Evolutionary conservation across 352 stramenopile species (phyloP).

Genomic region (Pilasporangium apinafurcum): DNA sequence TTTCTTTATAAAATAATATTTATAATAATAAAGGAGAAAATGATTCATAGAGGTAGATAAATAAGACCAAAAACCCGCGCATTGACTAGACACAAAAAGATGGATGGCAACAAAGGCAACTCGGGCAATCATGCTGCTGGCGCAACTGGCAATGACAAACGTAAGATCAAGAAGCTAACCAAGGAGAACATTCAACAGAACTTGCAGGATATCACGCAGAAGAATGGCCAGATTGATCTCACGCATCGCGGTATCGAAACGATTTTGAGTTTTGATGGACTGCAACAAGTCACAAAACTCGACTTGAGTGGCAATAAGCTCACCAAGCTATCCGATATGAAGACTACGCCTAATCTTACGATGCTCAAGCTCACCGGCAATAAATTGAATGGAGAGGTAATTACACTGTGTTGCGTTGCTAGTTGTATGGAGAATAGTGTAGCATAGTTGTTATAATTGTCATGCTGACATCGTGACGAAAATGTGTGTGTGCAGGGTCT

Average conservation of each 20-base stretch:
- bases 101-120: too few species aligned
- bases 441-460: too few species aligned
- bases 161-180: slow-evolving; percentile 87
- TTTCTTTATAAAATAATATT: too few species aligned
- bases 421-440: background rate
- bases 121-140: too few species aligned
- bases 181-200: slow-evolving; percentile 66
- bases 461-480: too few species aligned
- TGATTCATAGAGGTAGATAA: too few species aligned
- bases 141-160: slow-evolving; percentile 22
- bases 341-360: slow-evolving; percentile 45
- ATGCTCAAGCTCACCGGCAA: slow-evolving; percentile 81
- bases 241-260: slow-evolving; percentile 67
- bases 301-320: slow-evolving; percentile 85
- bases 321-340: slow-evolving; percentile 72
- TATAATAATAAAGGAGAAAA: too few species aligned
- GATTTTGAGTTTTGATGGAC: slow-evolving; percentile 67
- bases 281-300: slow-evolving; percentile 58
- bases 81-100: too few species aligned
- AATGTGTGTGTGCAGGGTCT: slow-evolving; percentile 21
- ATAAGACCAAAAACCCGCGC: too few species aligned
- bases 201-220: slow-evolving; percentile 33
- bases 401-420: background rate
- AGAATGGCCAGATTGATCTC: slow-evolving; percentile 53
- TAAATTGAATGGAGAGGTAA: slow-evolving; percentile 60